Percentiles rank a stretch among this genome's conserved stretches.
Conservation (phyloP, 345 rosid genomes). For the Microthlaspi erraticum region DNA sequence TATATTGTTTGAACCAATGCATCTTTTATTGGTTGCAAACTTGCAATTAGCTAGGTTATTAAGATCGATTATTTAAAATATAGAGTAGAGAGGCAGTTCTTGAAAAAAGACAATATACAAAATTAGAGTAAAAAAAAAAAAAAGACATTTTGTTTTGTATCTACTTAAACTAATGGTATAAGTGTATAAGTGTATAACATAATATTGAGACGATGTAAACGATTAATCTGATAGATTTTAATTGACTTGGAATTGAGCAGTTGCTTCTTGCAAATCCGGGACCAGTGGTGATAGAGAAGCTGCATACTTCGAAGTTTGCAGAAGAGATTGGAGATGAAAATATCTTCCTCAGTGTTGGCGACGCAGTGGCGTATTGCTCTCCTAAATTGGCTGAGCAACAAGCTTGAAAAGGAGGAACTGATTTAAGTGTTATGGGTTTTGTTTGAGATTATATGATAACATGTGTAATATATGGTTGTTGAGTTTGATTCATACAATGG, state of each 20-base stretch:
- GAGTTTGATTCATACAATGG: conserved; percentile 22
- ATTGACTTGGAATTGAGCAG: conserved; percentile 39
- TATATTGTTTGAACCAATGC: background rate
- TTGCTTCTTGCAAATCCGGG: conserved; percentile 85
- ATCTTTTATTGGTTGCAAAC: background rate
- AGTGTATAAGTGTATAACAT: background rate
- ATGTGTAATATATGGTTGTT: conserved; percentile 35
- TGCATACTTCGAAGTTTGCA: conserved; percentile 57
- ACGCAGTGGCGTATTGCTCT: conserved; percentile 60
- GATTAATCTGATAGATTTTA: background rate
- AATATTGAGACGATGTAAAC: background rate
- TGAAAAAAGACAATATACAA: background rate
- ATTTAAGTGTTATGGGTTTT: background rate
- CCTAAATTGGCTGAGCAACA: conserved; percentile 55
- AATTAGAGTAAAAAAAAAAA: no score
- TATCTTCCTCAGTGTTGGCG: conserved; percentile 69
- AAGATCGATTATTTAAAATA: background rate
- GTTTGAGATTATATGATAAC: conserved; percentile 22
- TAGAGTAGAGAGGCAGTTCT: background rate
- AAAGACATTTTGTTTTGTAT: background rate
- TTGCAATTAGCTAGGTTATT: background rate
- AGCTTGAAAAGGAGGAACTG: conserved; percentile 33
- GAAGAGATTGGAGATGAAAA: conserved; percentile 60
- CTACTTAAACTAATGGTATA: background rate
- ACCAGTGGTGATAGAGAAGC: conserved; percentile 70